These are phyloP conservation scores for Syncephalastrum contaminatum DNA, from an alignment of 371 early-diverging fungal species.

Conservation along the genomic window DNA sequence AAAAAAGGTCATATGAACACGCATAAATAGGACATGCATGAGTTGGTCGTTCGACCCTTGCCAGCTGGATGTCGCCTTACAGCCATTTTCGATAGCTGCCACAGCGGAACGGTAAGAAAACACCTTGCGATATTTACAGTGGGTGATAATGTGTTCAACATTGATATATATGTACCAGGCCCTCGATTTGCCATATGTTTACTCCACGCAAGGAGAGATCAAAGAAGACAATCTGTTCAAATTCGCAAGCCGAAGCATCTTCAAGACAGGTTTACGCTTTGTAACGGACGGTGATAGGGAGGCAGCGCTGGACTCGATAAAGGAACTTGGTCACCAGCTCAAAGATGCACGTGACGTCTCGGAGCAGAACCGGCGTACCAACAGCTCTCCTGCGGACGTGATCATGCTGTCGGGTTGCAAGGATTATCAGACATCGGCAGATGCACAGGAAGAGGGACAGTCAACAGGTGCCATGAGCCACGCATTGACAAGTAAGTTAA, in stretches of 20 bases:
- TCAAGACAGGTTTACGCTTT: conserved; percentile 55
- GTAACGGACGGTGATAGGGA: conserved; percentile 36
- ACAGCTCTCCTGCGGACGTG: conserved; percentile 73
- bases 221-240: conserved; percentile 50
- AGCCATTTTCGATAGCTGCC: conserved; percentile 84
- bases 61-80: conserved; percentile 85
- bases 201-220: conserved; percentile 68
- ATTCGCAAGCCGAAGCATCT: conserved; percentile 45
- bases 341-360: conserved; percentile 31
- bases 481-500: conserved; percentile 54
- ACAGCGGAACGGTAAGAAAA: conserved; percentile 68
- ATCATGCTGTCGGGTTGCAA: conserved; percentile 90
- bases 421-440: conserved; percentile 89
- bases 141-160: too few species aligned
- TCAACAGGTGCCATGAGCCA: conserved; percentile 86
- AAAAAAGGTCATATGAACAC: background rate
- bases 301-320: conserved; percentile 46
- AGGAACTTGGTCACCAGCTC: conserved; percentile 45
- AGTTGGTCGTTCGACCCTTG: conserved; percentile 77
- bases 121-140: too few species aligned
- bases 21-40: conserved; percentile 60
- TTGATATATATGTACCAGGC: conserved; percentile 9
- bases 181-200: conserved; percentile 85
- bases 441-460: conserved; percentile 56
- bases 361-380: conserved; percentile 43